phyloP scores from a whole-genome alignment of 2,329 filamentous ascomycete species.

The Teratosphaeria viscida region DNA sequence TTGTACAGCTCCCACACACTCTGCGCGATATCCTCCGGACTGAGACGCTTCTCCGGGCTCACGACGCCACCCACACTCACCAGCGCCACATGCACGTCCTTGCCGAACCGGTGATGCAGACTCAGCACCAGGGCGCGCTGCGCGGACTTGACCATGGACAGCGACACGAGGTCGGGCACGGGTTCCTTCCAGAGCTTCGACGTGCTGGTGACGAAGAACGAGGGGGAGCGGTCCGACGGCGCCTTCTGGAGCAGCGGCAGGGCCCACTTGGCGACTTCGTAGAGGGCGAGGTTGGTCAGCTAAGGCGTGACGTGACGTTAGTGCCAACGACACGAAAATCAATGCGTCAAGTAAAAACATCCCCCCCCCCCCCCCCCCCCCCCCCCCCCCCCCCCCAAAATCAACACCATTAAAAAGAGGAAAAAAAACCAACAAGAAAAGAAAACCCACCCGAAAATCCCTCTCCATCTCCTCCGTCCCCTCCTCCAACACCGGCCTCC shows the following conservation, averaged over 20 bases:
- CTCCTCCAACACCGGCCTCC: constrained; percentile 33
- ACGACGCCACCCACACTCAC: constrained; percentile 38
- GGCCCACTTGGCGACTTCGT: constrained; percentile 38
- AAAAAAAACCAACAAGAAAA: too few relatives aligned
- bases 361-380: too few relatives aligned
- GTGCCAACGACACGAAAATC: not conserved
- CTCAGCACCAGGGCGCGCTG: constrained; percentile 42
- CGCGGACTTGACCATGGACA: constrained; percentile 42
- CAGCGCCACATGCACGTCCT: constrained; percentile 39
- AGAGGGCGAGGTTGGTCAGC: constrained; percentile 40
- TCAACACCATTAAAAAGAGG: too few relatives aligned
- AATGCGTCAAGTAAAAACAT: too few relatives aligned
- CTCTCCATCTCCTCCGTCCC: constrained; percentile 36
- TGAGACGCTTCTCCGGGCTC: constrained; percentile 31
- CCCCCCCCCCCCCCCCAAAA: too few relatives aligned
- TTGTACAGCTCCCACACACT: constrained; percentile 36
- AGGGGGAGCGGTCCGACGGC: constrained; percentile 29
- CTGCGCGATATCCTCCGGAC: constrained; percentile 37
- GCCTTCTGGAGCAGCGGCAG: constrained; percentile 34
- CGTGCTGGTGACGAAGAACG: constrained; percentile 41
- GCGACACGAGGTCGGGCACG: constrained; percentile 36
- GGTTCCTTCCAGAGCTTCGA: constrained; percentile 38
- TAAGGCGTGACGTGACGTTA: constrained; percentile 11
- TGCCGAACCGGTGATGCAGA: constrained; percentile 31
- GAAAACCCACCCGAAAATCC: constrained; percentile 37